These are phyloP conservation scores for Pythium chondricola DNA, from an alignment of 352 stramenopile genomes.

Conservation along the genomic window DNA sequence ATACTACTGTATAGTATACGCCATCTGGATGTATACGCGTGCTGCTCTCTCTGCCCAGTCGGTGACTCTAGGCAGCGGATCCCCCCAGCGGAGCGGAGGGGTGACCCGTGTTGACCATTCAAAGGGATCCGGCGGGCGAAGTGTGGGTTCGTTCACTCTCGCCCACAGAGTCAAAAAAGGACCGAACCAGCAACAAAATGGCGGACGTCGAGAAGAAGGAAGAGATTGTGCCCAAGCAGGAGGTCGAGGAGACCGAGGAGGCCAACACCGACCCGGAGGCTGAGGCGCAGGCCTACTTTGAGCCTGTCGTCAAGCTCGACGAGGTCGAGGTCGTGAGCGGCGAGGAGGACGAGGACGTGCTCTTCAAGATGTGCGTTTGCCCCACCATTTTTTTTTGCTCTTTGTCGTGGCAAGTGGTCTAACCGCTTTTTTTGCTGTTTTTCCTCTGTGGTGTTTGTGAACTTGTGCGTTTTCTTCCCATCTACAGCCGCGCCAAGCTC, in stretches of 20 bases:
- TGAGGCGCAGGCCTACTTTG: constrained; percentile 86
- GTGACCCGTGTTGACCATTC: constrained; percentile 24
- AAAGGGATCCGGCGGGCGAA: constrained; percentile 8
- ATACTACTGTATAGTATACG: constrained; percentile 12
- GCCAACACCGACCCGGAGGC: constrained; percentile 60
- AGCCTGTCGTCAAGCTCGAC: constrained; percentile 85
- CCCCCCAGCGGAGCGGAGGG: constrained; percentile 3
- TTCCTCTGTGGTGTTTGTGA: not conserved
- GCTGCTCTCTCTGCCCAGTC: constrained; percentile 6
- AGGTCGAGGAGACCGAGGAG: constrained; percentile 31
- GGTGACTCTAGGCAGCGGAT: constrained; percentile 10
- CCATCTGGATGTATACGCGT: not conserved
- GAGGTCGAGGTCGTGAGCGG: constrained; percentile 96
- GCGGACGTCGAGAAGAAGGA: constrained; percentile 57
- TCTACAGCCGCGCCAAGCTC: constrained; percentile 88
- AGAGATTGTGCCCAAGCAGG: constrained; percentile 52
- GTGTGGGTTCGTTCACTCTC: not conserved
- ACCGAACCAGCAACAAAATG: constrained; percentile 17
- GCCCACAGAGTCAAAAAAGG: constrained; percentile 5
- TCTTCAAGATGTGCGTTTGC: constrained; percentile 87
- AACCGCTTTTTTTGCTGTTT: too few species aligned
- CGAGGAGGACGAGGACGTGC: constrained; percentile 96
- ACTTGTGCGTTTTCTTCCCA: constrained; percentile 7
- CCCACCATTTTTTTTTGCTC: not conserved
- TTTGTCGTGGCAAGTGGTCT: not conserved